Base-by-base conservation (phyloP, 768 basidiomycete genomes). In the Tylopilus sp. region DNA sequence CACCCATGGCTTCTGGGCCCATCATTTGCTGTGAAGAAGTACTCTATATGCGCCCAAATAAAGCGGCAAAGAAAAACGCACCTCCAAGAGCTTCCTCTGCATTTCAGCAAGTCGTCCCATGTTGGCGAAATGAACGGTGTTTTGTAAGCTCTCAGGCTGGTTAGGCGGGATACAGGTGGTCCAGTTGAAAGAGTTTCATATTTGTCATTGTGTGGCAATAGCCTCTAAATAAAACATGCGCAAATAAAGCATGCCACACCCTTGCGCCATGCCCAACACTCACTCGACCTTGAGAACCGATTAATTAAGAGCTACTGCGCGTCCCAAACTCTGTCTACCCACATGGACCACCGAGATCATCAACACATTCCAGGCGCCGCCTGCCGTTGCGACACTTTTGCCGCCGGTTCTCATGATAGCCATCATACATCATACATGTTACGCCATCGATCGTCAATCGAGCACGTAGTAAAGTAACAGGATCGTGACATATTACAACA, bases 1-100 rank as follows among this genome's bases (percentile, higher is more conserved):
- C 86, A 63, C 97, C 97, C 92, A 99, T 96, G 19, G 97, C 94
- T 75, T 99, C 96, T 42, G 96, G 90, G n/a, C 93, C 96, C 95
- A 98, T 98, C 93, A 96, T 97, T 95, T 97, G 95, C 95, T 97
- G 57, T 47, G 55, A 54, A 41, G 26, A 9, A 16, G 17, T 30
- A n/a, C 29, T 26, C 58, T 43, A 61, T 42, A 60, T 37, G 16
- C 45, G 22, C 25, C 31, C 40, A 10, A 25, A 19, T 52, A 38
- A 10, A 50, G 51, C 44, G 42, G 3, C 19, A 46, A 34, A 17
- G 71, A 76, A 76, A 78, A 52, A 77, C 72, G n/a, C 59, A 79
- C 82, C 74, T 82, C 78, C 47, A 83, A 70, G 72, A 98, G 89
- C 87, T 92, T 97, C 59, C 94, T 84, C 77, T 98, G 95, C 91